phyloP scores from a whole-genome alignment of 1,284 basidiomycete genomes.

The Hypsizygus ulmarius region DNA sequence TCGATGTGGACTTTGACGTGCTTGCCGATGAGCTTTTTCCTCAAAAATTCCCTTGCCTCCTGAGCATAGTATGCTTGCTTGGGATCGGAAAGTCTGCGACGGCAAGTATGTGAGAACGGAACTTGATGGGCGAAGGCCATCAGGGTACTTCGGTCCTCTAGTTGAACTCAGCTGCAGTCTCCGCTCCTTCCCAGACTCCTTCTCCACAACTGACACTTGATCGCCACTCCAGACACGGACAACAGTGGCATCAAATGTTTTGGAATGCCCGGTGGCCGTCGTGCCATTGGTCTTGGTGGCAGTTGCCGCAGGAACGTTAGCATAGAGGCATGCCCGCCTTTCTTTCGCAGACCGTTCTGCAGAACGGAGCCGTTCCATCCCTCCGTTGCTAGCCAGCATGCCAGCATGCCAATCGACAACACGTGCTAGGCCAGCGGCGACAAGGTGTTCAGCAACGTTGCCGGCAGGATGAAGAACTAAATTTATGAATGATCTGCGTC shows the following conservation, averaged over 20 bases:
- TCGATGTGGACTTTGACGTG: constrained; percentile 82
- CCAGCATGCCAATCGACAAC: constrained; percentile 98
- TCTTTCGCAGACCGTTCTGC: constrained; percentile 88
- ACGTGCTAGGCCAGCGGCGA: constrained; percentile 83
- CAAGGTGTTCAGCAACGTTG: constrained; percentile 90
- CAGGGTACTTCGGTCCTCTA: constrained; percentile 74
- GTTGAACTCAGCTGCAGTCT: constrained; percentile 89
- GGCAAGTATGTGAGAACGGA: constrained; percentile 7
- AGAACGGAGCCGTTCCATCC: constrained; percentile 82
- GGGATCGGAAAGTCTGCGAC: constrained; percentile 71
- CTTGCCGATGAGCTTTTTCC: constrained; percentile 91
- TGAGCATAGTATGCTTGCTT: constrained; percentile 88
- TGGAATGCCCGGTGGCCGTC: constrained; percentile 42
- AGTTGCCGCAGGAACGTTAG: constrained; percentile 44
- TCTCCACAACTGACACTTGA: constrained; percentile 81
- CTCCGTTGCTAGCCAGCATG: constrained; percentile 78
- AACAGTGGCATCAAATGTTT: constrained; percentile 81
- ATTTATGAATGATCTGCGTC: not conserved
- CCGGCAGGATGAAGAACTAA: constrained; percentile 87
- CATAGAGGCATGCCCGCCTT: constrained; percentile 78
- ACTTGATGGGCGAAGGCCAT: constrained; percentile 6
- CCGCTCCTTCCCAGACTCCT: constrained; percentile 73
- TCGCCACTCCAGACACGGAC: constrained; percentile 91
- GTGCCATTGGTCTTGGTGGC: constrained; percentile 46
- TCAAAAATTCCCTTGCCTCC: constrained; percentile 90